Conservation (phyloP, 257 asterid genomes). For the Nicotiana sylvestris region DNA sequence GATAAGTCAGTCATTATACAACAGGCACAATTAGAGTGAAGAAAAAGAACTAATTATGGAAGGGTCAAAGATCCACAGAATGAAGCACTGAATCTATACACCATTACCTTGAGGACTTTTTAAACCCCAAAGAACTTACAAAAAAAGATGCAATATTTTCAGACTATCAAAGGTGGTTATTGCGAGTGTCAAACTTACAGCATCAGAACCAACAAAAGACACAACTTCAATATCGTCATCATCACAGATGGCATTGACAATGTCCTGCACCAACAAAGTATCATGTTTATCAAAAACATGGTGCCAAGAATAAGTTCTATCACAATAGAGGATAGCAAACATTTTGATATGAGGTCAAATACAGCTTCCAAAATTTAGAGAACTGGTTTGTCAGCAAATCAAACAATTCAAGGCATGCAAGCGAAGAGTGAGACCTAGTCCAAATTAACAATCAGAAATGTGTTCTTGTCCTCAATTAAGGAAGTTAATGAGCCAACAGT, state of each 20-base stretch:
- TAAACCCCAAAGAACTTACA: neutral
- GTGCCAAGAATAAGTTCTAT: neutral
- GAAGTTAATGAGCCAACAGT: neutral
- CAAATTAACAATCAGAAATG: neutral
- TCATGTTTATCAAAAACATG: neutral
- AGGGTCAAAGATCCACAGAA: neutral
- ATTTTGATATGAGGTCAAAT: neutral
- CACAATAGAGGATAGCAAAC: neutral
- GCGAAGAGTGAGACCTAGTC: constrained; percentile 11
- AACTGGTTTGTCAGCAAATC: neutral
- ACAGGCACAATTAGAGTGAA: neutral
- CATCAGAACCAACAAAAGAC: constrained; percentile 91
- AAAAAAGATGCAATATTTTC: neutral
- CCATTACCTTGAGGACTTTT: neutral
- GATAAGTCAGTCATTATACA: neutral
- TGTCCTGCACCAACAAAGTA: constrained; percentile 43
- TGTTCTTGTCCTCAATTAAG: neutral
- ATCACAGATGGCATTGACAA: constrained; percentile 89
- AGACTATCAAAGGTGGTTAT: neutral
- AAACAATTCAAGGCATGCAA: neutral
- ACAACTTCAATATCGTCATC: constrained; percentile 81
- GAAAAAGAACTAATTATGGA: neutral
- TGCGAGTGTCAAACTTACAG: constrained; percentile 40
- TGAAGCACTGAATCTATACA: neutral
- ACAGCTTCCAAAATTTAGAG: neutral